These are phyloP conservation scores for Phaeoacremonium minimum DNA, from an alignment of 2,329 filamentous ascomycete species.

Conservation along the genomic window DNA sequence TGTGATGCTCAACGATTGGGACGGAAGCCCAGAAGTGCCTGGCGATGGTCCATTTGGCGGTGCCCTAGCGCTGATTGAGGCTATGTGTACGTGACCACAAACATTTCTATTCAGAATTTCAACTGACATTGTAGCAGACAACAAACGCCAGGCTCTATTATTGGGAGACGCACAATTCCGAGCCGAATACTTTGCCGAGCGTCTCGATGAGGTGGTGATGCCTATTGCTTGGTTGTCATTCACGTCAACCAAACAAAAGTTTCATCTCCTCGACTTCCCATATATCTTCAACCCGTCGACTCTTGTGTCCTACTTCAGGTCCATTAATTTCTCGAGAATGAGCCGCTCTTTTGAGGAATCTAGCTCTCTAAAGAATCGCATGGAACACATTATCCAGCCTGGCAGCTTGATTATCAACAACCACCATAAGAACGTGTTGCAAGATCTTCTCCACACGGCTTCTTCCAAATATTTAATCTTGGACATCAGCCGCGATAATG, in stretches of 20 bases:
- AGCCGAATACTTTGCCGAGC: conserved; percentile 71
- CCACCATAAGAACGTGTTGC: conserved; percentile 57
- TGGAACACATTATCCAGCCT: conserved; percentile 50
- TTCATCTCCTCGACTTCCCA: conserved; percentile 75
- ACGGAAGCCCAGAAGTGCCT: conserved; percentile 66
- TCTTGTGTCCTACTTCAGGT: conserved; percentile 78
- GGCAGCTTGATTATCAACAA: conserved; percentile 51
- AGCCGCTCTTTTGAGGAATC: conserved; percentile 71
- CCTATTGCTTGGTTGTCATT: conserved; percentile 68
- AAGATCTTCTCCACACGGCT: conserved; percentile 60
- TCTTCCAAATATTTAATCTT: conserved; percentile 69
- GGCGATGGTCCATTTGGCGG: conserved; percentile 71
- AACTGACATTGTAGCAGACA: conserved; percentile 38
- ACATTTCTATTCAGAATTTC: background rate
- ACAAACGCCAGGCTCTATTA: conserved; percentile 58
- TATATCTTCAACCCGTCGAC: conserved; percentile 73
- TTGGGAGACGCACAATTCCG: conserved; percentile 67
- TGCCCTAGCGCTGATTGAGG: conserved; percentile 68
- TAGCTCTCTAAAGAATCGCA: conserved; percentile 49
- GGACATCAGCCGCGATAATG: conserved; percentile 60
- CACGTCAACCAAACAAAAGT: conserved; percentile 53
- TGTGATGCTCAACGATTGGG: conserved; percentile 75
- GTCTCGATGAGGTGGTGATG: conserved; percentile 70
- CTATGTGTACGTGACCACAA: conserved; percentile 51
- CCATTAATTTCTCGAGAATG: conserved; percentile 86